phyloP scores from a whole-genome alignment of 768 basidiomycete species.

The Mycena chlorophos region DNA sequence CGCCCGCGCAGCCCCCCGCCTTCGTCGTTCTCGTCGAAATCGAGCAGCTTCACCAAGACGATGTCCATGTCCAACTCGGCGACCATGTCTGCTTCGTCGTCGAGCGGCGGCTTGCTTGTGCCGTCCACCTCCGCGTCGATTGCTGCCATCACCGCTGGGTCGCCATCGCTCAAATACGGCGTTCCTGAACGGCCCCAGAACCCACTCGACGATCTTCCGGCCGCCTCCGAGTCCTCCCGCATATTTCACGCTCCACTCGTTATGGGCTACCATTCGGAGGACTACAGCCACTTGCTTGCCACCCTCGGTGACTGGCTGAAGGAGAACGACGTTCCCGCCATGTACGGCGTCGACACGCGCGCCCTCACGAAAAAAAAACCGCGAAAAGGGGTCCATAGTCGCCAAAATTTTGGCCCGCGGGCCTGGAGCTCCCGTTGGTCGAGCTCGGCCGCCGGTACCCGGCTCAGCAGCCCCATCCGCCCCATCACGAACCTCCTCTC shows the following conservation, averaged over 20 bases:
- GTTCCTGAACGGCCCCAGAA: conserved; percentile 70
- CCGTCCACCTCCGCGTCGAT: conserved; percentile 68
- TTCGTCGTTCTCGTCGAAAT: conserved; percentile 43
- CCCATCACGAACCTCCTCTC: conserved; percentile 51
- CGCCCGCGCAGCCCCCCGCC: conserved; percentile 63
- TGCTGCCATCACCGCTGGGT: conserved; percentile 40
- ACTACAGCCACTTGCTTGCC: too few species aligned
- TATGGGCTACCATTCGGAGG: too few species aligned
- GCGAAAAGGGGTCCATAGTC: conserved; percentile 90
- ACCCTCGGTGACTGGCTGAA: conserved; percentile 91
- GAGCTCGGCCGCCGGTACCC: conserved; percentile 31
- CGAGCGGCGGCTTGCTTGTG: conserved; percentile 52
- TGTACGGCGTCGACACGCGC: conserved; percentile 95
- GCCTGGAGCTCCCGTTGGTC: too few species aligned
- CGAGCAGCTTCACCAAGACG: conserved; percentile 38
- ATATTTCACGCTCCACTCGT: too few species aligned
- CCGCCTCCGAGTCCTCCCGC: too few species aligned
- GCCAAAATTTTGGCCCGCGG: conserved; percentile 77
- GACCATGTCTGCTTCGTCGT: conserved; percentile 47
- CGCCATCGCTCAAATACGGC: conserved; percentile 90
- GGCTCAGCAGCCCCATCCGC: conserved; percentile 35
- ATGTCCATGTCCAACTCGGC: conserved; percentile 45
- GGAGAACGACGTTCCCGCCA: conserved; percentile 90
- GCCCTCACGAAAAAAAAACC: conserved; percentile 95
- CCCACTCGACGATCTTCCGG: conserved; percentile 55